These are phyloP conservation scores for Hibiscus trionum DNA, from an alignment of 345 rosid genomes.

Conservation along the genomic window DNA sequence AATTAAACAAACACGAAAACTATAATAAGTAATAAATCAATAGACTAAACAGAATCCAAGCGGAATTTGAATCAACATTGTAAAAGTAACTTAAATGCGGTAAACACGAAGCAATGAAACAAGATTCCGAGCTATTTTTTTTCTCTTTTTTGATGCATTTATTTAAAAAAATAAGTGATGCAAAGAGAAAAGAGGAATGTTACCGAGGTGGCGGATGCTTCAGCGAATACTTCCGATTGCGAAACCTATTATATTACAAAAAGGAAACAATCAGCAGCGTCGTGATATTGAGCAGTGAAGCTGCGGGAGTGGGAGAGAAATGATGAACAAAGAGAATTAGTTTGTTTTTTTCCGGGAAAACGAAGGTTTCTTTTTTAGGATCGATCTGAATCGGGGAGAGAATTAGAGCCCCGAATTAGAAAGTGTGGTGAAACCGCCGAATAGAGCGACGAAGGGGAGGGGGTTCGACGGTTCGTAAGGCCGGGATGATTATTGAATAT, in stretches of 20 bases:
- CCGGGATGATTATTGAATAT: no score
- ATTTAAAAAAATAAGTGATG: background rate
- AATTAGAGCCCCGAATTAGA: background rate
- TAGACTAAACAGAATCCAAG: background rate
- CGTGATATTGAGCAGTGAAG: background rate
- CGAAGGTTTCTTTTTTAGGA: background rate
- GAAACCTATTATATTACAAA: background rate
- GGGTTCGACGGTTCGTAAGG: background rate
- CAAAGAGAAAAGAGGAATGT: background rate
- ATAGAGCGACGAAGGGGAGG: background rate
- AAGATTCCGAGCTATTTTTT: no score
- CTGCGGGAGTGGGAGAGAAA: background rate
- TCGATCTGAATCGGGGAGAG: conserved; percentile 1
- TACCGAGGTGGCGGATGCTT: background rate
- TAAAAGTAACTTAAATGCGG: no score
- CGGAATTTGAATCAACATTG: background rate
- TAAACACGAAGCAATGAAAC: background rate
- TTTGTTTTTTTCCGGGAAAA: background rate
- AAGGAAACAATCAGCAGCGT: background rate
- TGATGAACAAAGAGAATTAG: background rate
- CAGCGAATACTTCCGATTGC: background rate
- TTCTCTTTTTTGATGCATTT: background rate
- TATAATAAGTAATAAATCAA: background rate
- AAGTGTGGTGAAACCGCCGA: background rate
- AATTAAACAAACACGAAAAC: background rate